A percentile compares a stretch with the other conserved stretches of the same genome.
These are phyloP conservation scores for Monilinia laxa DNA, from an alignment of 2,329 filamentous ascomycete genomes.

Conservation along the genomic window DNA sequence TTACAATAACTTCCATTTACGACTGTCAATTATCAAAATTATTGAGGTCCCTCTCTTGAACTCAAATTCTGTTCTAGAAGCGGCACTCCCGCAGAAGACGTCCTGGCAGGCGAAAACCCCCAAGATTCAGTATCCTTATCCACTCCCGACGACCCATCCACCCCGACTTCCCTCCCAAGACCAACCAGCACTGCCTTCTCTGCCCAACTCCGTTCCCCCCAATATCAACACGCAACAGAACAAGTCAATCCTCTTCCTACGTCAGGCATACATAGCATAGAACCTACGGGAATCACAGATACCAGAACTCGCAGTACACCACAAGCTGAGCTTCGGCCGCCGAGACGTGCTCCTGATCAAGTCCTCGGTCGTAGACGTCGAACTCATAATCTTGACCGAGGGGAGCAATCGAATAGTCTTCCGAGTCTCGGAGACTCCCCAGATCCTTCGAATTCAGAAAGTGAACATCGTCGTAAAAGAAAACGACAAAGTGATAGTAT, in stretches of 20 bases:
- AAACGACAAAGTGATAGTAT: conserved; percentile 58
- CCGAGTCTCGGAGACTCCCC: conserved; percentile 34
- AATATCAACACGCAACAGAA: conserved; percentile 28
- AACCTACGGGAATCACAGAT: conserved; percentile 23
- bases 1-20: conserved; percentile 4
- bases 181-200: conserved; percentile 50
- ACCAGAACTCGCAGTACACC: neutral
- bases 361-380: conserved; percentile 58
- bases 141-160: conserved; percentile 66
- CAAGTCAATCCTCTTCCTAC: neutral
- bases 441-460: conserved; percentile 26
- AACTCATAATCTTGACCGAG: conserved; percentile 43
- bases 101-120: conserved; percentile 71
- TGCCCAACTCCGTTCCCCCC: conserved; percentile 40
- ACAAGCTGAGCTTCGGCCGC: conserved; percentile 10
- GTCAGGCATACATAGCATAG: neutral
- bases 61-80: conserved; percentile 30
- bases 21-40: conserved; percentile 1
- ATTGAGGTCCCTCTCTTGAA: conserved; percentile 22
- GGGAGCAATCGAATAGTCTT: conserved; percentile 41
- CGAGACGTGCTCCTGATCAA: conserved; percentile 36
- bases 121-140: conserved; percentile 55
- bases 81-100: conserved; percentile 57
- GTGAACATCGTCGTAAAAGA: conserved; percentile 54
- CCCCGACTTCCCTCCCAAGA: conserved; percentile 53